Conservation (phyloP, 2,329 filamentous ascomycete genomes). For the Colletotrichum abscissum region DNA sequence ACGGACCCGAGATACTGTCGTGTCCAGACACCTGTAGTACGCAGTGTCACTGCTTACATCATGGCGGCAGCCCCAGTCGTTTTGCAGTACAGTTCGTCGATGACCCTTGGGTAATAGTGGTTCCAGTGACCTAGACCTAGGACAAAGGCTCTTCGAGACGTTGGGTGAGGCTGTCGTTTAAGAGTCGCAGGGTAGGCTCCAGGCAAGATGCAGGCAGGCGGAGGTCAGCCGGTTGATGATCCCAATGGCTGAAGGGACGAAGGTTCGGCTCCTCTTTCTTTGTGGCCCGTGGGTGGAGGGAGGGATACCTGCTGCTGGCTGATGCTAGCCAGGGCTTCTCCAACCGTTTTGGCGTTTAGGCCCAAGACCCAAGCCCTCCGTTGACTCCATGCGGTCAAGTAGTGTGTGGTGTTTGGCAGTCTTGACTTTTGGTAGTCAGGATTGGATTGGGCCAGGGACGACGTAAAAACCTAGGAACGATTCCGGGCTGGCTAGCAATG, state of each 20-base stretch:
- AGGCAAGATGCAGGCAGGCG: slow-evolving; percentile 15
- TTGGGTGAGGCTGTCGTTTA: background rate
- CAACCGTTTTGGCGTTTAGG: slow-evolving; percentile 17
- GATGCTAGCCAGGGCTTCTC: slow-evolving; percentile 2
- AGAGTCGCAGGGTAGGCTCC: background rate
- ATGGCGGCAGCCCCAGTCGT: slow-evolving; percentile 14
- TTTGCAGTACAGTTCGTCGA: background rate
- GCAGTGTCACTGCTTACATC: slow-evolving; percentile 27
- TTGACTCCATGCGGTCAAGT: background rate
- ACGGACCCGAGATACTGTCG: slow-evolving; percentile 4
- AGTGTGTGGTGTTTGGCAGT: no score
- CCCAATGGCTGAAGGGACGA: background rate
- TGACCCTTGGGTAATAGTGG: slow-evolving; percentile 19
- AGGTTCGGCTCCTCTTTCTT: background rate
- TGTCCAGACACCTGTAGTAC: background rate
- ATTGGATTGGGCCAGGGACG: background rate
- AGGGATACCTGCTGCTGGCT: background rate
- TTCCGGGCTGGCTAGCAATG: background rate
- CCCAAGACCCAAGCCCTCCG: background rate
- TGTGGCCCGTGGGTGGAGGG: background rate
- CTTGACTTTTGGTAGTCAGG: background rate
- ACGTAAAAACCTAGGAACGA: background rate
- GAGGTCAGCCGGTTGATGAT: slow-evolving; percentile 13
- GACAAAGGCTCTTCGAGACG: background rate
- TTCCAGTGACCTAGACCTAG: background rate